Percentiles rank a stretch among this genome's conserved stretches.
Conservation (phyloP, 2,329 filamentous ascomycete species). For the Pezicula carpinea region DNA sequence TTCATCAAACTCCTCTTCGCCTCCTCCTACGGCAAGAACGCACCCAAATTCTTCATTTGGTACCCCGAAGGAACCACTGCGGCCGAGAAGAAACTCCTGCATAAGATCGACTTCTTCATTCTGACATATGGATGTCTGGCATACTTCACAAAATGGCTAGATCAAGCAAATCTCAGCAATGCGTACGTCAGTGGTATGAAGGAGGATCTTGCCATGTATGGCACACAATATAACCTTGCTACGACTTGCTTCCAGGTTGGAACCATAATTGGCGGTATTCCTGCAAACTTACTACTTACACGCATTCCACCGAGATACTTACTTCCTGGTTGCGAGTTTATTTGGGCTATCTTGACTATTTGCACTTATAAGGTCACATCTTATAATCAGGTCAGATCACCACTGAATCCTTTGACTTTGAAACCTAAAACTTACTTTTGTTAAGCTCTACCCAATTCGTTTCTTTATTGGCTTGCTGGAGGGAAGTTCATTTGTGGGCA, state of each 20-base stretch:
- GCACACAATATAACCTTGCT: constrained; percentile 49
- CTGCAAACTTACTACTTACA: constrained; percentile 2
- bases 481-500: constrained; percentile 42
- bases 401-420: constrained; percentile 24
- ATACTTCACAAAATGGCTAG: constrained; percentile 40
- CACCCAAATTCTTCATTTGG: constrained; percentile 24
- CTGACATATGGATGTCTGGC: constrained; percentile 36
- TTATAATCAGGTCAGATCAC: constrained; percentile 23
- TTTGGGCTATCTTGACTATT: constrained; percentile 7
- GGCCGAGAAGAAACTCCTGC: constrained; percentile 38
- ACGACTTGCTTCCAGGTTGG: constrained; percentile 44
- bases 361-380: constrained; percentile 23
- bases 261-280: constrained; percentile 1
- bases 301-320: constrained; percentile 15
- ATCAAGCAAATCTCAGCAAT: constrained; percentile 25
- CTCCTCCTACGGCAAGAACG: constrained; percentile 24
- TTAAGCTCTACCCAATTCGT: constrained; percentile 39
- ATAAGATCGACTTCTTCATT: constrained; percentile 44
- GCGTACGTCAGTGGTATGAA: constrained; percentile 22
- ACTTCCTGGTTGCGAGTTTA: constrained; percentile 1
- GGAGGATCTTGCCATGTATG: constrained; percentile 40
- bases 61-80: constrained; percentile 30
- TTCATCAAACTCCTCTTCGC: constrained; percentile 21
- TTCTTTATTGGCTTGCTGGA: constrained; percentile 29
- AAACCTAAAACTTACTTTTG: constrained; percentile 32